Conservation (phyloP, 352 stramenopile genomes). For the Aphanomyces invadans region DNA sequence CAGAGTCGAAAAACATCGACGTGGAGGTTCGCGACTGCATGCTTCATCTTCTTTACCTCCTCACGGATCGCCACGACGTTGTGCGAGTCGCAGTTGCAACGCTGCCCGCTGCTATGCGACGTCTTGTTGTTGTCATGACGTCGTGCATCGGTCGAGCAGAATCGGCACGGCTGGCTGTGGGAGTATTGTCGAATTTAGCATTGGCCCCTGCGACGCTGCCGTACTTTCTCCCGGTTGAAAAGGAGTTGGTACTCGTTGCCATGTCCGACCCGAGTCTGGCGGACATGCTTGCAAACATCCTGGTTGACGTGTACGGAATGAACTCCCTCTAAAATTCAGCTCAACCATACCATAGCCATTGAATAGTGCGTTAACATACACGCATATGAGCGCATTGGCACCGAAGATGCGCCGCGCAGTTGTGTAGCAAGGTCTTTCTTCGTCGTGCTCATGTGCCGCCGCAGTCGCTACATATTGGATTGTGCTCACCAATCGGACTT, state of each 20-base stretch:
- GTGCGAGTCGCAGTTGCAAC: conserved; percentile 61
- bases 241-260: conserved; percentile 58
- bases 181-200: conserved; percentile 60
- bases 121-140: conserved; percentile 44
- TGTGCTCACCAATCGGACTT: too few relatives aligned
- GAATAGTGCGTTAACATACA: too few relatives aligned
- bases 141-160: conserved; percentile 69
- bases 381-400: too few relatives aligned
- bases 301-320: conserved; percentile 76
- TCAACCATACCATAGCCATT: not conserved
- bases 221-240: conserved; percentile 74
- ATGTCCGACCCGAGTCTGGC: conserved; percentile 69
- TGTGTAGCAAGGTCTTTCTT: too few relatives aligned
- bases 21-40: conserved; percentile 69
- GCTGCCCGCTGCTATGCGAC: conserved; percentile 53
- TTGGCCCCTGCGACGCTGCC: conserved; percentile 68
- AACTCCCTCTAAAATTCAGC: conserved; percentile 37
- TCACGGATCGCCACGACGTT: conserved; percentile 51
- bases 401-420: too few relatives aligned
- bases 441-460: too few relatives aligned
- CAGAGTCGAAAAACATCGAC: conserved; percentile 54
- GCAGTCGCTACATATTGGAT: too few relatives aligned
- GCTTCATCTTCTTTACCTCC: conserved; percentile 63
- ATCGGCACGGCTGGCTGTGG: conserved; percentile 61
- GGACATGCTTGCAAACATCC: conserved; percentile 73